Evolutionary conservation across 208 protist species (phyloP), one percentile per base, ranked within the genome.

Genomic region (Crithidia fasciculata): DNA sequence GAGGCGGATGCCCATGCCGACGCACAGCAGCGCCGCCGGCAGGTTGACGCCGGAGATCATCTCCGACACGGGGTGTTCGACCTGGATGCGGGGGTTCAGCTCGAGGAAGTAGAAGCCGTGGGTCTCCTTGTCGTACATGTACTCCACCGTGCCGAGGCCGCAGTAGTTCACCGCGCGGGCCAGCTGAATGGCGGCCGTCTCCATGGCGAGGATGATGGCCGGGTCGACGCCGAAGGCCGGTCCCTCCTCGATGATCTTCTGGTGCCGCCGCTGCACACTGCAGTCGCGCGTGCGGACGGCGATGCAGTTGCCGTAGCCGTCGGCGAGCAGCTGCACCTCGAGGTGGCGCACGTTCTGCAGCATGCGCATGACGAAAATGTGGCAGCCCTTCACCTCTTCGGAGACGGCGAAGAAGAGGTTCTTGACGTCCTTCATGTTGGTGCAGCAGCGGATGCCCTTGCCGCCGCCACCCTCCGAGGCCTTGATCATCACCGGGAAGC

Each of bases 231-330:
- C 88, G 61, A 94, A 87, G 0, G 93, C 95, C 19, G 98, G 98
- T 12, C 98, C 98, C 75, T 99, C 97, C 73, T 99, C 98, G 74
- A 99, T 98, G 72, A 99, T 98, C 83, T 99, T 99, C 82, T 99
- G 98, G 74, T 99, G 98, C 49, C 98, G 93, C 28, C 98, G 88
- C 85, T 99, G 98, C n/a, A 99, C 98, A 12, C 97, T 99, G 88
- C 98, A 99, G 85, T 99, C 98, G 49, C 98, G 92, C 15, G 97
- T 98, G 76, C 90, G 93, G 2, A 99, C 88, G 15, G 97, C 85
- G 47, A 89, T 97, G 70, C 89, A 97, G 72, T 99, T 89, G 47
- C 97, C 96, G 70, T 98, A 91, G 68, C 87, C 50, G 75, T 99
- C 98, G 1, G 94, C 98, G 8, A 99, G 83, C n/a, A 99, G 78